Base-by-base conservation (phyloP, 257 asterid genomes). In the Scutellaria barbata region DNA sequence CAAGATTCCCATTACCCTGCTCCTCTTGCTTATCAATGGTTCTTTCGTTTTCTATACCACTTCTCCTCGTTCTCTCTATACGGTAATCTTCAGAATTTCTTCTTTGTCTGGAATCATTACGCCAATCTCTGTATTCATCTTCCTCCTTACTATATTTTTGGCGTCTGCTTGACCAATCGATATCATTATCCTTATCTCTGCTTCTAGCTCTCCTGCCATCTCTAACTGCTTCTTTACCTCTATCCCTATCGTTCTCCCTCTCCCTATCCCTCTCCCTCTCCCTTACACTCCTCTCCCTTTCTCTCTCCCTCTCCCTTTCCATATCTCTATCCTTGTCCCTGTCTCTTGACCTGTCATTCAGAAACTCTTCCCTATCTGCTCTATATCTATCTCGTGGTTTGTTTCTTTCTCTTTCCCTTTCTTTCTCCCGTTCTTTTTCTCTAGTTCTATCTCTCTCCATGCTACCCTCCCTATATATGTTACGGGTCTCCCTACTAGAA, bases 381-480 rank as follows among this genome's bases (percentile, higher is more conserved):
- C 81, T 69, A 64, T 76, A 77, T 63, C 76, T 61, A 59, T 77
- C 83, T 10, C 70, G 81, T 50, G 30, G 62, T 70, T 74, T 75
- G 73, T 66, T 73, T 76, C 56, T 71, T 68, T 51, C 79, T 69
- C 82, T 79, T 52, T 81, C 84, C 70, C 80, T 80, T 18, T 57
- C 81, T 73, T 63, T 73, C 71, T 48, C 85, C 55, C 68, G 63
- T 52, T 79, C 85, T 69, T 30, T 76, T 30, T 65, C 86, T 74
- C 81, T 75, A 10, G 39, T 56, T 70, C 79, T 71, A 59, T 82
- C 87, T 74, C 84, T 76, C 55, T 87, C 98, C 76, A 81, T 73
- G 80, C 90, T 82, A 17, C 80, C 85, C 71, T 84, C 93, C 85
- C 87, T 77, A 54, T 80, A 71, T 41, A 76, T 53, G n/a, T 85